Conservation (phyloP, 495 filamentous ascomycete genomes). For the Bacidia gigantensis region DNA sequence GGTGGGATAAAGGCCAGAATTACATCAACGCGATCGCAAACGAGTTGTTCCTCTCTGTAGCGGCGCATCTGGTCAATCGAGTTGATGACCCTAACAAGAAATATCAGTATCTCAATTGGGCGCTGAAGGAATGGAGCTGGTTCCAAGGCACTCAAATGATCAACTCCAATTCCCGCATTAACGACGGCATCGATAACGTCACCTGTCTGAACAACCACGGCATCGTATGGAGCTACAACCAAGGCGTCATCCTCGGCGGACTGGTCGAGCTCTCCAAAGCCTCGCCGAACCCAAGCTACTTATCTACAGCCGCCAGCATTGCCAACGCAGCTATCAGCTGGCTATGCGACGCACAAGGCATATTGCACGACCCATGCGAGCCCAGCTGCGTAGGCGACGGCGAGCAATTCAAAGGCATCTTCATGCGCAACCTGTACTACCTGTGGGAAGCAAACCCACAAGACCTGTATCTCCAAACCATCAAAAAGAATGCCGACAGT, state of each 20-base stretch:
- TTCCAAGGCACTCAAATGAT: conserved; percentile 53
- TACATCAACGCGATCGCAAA: conserved; percentile 65
- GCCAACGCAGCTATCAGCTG: conserved; percentile 47
- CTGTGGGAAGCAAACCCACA: conserved; percentile 41
- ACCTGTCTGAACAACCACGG: conserved; percentile 52
- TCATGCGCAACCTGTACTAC: conserved; percentile 53
- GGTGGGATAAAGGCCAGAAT: conserved; percentile 47
- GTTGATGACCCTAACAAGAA: conserved; percentile 28
- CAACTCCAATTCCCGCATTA: conserved; percentile 49
- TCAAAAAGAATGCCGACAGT: conserved; percentile 47
- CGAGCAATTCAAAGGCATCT: conserved; percentile 67
- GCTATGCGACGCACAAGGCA: conserved; percentile 38
- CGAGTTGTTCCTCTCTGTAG: conserved; percentile 57
- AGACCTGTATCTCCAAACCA: conserved; percentile 36
- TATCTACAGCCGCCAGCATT: conserved; percentile 45
- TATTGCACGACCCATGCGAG: conserved; percentile 56
- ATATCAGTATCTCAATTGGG: conserved; percentile 41
- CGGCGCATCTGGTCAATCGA: conserved; percentile 61
- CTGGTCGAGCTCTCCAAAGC: conserved; percentile 52
- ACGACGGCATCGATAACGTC: conserved; percentile 48
- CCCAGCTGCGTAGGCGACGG: conserved; percentile 46
- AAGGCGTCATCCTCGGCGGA: conserved; percentile 62
- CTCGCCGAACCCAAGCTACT: conserved; percentile 35
- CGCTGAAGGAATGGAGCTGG: conserved; percentile 50
- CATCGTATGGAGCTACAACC: conserved; percentile 64